Percentiles rank a stretch among this genome's conserved stretches.
These are phyloP conservation scores for Litsea cubeba DNA, from an alignment of 164 flowering plant species.

Conservation along the genomic window DNA sequence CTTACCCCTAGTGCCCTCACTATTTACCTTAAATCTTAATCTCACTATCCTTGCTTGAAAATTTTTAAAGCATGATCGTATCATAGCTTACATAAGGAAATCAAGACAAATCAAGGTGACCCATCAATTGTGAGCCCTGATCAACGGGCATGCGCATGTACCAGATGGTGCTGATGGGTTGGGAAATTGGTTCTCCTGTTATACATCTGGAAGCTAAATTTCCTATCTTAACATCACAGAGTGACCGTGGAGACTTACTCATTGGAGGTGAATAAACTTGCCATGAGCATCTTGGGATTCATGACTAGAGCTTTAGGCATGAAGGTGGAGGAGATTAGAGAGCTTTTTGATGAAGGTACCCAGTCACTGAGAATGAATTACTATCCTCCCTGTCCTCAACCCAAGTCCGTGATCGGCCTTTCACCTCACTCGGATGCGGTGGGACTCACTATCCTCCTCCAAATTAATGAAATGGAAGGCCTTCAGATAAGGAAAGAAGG, in stretches of 20 bases:
- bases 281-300: constrained; percentile 12
- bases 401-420: constrained; percentile 35
- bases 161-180: too few relatives aligned
- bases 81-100: too few relatives aligned
- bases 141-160: too few relatives aligned
- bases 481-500: constrained; percentile 40
- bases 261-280: constrained; percentile 19
- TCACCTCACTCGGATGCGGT: constrained; percentile 47
- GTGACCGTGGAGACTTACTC: constrained; percentile 34
- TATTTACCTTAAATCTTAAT: too few relatives aligned
- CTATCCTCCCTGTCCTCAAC: constrained; percentile 42
- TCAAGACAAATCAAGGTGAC: too few relatives aligned
- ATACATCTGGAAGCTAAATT: background rate
- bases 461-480: constrained; percentile 38
- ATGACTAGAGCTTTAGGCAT: constrained; percentile 32
- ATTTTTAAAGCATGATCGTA: too few relatives aligned
- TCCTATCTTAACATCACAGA: constrained; percentile 12
- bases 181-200: too few relatives aligned
- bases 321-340: constrained; percentile 21
- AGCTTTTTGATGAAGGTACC: constrained; percentile 22
- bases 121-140: too few relatives aligned
- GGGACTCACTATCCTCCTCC: constrained; percentile 38
- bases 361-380: constrained; percentile 35
- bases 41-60: too few relatives aligned
- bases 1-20: too few relatives aligned